Evolutionary conservation across 2,329 filamentous ascomycete genomes (phyloP).

Genomic region (Aspergillus hortae): DNA sequence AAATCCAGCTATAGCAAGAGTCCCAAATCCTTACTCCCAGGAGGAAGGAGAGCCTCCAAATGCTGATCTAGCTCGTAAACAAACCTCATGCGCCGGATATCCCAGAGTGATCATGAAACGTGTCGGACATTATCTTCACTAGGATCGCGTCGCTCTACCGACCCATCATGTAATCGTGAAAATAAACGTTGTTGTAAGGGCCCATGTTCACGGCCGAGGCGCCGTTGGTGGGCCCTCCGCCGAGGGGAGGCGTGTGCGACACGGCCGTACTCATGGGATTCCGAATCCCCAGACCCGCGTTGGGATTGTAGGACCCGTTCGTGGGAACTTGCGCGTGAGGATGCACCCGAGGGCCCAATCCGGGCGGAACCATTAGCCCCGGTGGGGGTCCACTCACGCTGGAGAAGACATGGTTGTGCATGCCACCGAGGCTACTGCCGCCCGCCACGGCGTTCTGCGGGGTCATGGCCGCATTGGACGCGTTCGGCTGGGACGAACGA

Average conservation of each 20-base stretch:
- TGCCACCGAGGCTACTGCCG: slow-evolving; percentile 53
- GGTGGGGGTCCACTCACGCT: slow-evolving; percentile 75
- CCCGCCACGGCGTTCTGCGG: slow-evolving; percentile 53
- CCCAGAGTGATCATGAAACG: slow-evolving; percentile 40
- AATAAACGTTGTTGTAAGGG: slow-evolving; percentile 34
- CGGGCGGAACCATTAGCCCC: slow-evolving; percentile 72
- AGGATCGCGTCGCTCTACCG: slow-evolving; percentile 31
- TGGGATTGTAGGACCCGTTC: slow-evolving; percentile 33
- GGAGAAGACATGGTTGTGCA: slow-evolving; percentile 62
- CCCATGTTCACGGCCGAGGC: slow-evolving; percentile 29
- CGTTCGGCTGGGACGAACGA: slow-evolving; percentile 66
- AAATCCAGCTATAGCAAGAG: slow-evolving; percentile 21
- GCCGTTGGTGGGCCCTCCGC: slow-evolving; percentile 25
- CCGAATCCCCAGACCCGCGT: slow-evolving; percentile 37
- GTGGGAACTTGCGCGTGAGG: slow-evolving; percentile 26
- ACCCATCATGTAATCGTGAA: slow-evolving; percentile 49
- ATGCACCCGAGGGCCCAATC: slow-evolving; percentile 50
- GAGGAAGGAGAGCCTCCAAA: slow-evolving; percentile 36
- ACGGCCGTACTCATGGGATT: slow-evolving; percentile 30
- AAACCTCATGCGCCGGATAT: slow-evolving; percentile 37
- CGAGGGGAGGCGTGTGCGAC: slow-evolving; percentile 26
- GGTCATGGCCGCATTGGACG: slow-evolving; percentile 49
- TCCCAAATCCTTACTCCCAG: slow-evolving; percentile 34
- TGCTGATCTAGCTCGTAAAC: slow-evolving; percentile 38
- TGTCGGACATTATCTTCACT: slow-evolving; percentile 38